These are phyloP conservation scores for Kockiozyma suomiensis DNA, from an alignment of 805 yeast species.

Conservation along the genomic window DNA sequence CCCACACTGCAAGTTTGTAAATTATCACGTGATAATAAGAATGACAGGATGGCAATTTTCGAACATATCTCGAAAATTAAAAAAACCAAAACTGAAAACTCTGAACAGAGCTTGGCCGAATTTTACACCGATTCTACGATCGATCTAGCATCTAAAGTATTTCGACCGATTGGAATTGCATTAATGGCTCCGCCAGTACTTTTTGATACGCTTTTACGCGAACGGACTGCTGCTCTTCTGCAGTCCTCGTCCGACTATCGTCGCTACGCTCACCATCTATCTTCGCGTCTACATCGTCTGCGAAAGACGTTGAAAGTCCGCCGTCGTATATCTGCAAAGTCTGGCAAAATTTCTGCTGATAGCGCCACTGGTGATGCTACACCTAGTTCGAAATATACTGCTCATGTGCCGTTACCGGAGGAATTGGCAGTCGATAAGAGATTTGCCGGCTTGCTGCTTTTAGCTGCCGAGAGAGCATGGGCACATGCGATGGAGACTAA, in stretches of 20 bases:
- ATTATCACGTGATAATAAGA: not conserved
- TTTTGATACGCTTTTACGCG: constrained; percentile 38
- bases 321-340: constrained; percentile 64
- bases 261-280: constrained; percentile 65
- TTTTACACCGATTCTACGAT: not conserved
- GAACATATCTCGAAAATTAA: too few relatives aligned
- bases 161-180: not conserved
- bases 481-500: constrained; percentile 68
- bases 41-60: too few relatives aligned
- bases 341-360: constrained; percentile 44
- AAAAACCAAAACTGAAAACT: too few relatives aligned
- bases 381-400: constrained; percentile 38
- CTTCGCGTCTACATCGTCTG: constrained; percentile 61
- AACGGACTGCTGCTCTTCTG: constrained; percentile 63
- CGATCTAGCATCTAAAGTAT: not conserved
- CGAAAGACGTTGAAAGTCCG: constrained; percentile 67
- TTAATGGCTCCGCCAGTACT: constrained; percentile 26
- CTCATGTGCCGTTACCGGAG: constrained; percentile 50
- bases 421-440: constrained; percentile 55
- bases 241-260: constrained; percentile 69
- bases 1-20: too few relatives aligned
- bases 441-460: constrained; percentile 61
- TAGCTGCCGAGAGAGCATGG: constrained; percentile 76
- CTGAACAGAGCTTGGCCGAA: too few relatives aligned
- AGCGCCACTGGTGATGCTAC: not conserved